These are phyloP conservation scores for Candida stauntonica DNA, from an alignment of 805 yeast species.

Conservation along the genomic window DNA sequence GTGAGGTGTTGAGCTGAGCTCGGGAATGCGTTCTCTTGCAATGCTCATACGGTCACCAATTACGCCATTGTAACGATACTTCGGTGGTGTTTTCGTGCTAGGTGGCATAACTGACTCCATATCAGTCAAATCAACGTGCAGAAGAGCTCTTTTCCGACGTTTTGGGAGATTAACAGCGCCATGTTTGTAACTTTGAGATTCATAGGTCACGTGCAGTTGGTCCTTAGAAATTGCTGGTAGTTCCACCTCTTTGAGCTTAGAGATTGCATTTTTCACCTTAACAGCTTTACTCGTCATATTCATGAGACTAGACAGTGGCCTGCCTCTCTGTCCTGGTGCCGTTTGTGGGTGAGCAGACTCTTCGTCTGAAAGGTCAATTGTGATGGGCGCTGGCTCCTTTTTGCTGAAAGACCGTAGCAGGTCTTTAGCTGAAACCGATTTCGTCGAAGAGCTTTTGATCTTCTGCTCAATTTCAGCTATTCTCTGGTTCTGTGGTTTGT, in stretches of 20 bases:
- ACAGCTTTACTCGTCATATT: no score
- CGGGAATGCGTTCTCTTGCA: background rate
- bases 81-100: background rate
- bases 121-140: conserved; percentile 2
- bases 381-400: conserved; percentile 2
- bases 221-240: conserved; percentile 13
- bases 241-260: conserved; percentile 19
- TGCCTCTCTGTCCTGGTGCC: no score
- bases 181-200: conserved; percentile 3
- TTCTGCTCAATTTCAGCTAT: conserved; percentile 22
- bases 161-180: conserved; percentile 4
- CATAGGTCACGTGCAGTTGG: conserved; percentile 15
- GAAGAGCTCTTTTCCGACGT: background rate
- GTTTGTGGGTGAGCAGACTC: no score
- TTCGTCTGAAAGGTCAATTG: conserved; percentile 2
- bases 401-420: conserved; percentile 12
- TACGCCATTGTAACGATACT: background rate
- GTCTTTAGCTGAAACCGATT: conserved; percentile 21
- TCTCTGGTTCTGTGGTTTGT: conserved; percentile 16
- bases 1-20: no score
- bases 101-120: background rate
- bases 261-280: conserved; percentile 15
- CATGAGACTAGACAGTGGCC: no score
- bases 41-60: background rate
- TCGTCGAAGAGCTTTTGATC: conserved; percentile 13